phyloP scores from a whole-genome alignment of 345 rosid species.

The Brassica nigra region DNA sequence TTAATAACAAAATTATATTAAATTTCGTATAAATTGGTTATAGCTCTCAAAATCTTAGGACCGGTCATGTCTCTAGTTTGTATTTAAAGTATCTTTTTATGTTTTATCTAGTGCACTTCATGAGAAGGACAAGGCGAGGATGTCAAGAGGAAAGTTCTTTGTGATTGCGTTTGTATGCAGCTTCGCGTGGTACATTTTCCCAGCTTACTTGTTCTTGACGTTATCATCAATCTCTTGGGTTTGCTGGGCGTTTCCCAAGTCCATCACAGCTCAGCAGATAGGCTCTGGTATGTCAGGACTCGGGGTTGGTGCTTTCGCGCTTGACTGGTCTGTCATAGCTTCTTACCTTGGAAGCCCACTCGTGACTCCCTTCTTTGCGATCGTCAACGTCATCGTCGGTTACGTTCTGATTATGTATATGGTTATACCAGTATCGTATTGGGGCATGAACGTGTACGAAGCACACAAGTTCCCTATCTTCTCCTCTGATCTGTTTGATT shows the following conservation, averaged over 20 bases:
- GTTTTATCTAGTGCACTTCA: constrained; percentile 51
- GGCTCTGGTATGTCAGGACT: constrained; percentile 65
- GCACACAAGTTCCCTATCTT: constrained; percentile 55
- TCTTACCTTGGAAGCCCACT: constrained; percentile 63
- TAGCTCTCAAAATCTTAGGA: background rate
- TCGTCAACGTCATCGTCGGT: constrained; percentile 51
- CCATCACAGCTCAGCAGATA: constrained; percentile 55
- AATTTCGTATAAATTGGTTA: background rate
- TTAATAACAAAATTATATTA: background rate
- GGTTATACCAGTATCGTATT: constrained; percentile 47
- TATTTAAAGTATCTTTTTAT: background rate
- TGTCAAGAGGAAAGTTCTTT: constrained; percentile 69
- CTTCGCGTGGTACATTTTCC: constrained; percentile 64
- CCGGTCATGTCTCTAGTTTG: background rate
- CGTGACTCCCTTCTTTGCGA: constrained; percentile 58
- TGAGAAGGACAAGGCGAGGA: constrained; percentile 49
- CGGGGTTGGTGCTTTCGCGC: constrained; percentile 54
- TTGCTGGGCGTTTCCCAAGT: constrained; percentile 61
- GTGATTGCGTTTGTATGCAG: constrained; percentile 61
- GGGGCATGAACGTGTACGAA: constrained; percentile 47
- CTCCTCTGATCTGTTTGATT: constrained; percentile 55
- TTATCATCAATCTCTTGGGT: constrained; percentile 57
- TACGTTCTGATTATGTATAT: constrained; percentile 43
- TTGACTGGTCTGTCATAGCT: constrained; percentile 62
- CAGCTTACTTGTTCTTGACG: constrained; percentile 57